Evolutionary conservation across 2,329 filamentous ascomycete genomes (phyloP), one percentile per base, ranked within the genome.

Genomic region (Fusarium nanum): DNA sequence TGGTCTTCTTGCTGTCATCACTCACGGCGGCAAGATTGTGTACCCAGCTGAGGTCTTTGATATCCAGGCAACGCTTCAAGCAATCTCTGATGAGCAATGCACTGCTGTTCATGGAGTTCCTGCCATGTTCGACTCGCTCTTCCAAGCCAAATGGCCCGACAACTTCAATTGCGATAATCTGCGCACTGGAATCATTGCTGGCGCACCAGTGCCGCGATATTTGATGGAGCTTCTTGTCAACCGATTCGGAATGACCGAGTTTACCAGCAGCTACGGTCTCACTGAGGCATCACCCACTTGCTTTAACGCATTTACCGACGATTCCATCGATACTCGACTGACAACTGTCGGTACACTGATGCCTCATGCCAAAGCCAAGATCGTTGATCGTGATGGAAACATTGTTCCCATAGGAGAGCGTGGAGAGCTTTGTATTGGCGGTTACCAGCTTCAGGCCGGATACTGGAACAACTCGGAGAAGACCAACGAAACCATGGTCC

Each of bases 21-120:
- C 91, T 0, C 92, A 94, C 77, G 92, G 92, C 48, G 88, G 88
- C 41, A 92, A 91, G 78, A 89, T 94, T 53, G 88, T 95, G 12
- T 93, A 93, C 75, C 92, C 93, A 1, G 87, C 87, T 68, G 91
- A 93, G 73, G 88, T 90, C 0, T 95, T 95, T 75, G 90, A 93
- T 72, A 85, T 91, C 3, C 79, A 81, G 7, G 88, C 91, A 0
- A 91, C 90, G 3, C 83, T 94, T 34, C 83, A 83, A 45, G 90
- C 91, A 56, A 88, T 95, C 41, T 85, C 86, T 3, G 85, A 90
- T 55, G 90, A 92, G 76, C 81, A 83, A 47, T 92, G 90, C 77
- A 95, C 93, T 0, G 92, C 91, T 0, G 83, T 95, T 1, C 92
- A 94, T 76, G 93, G 93, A 34, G 93, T 95, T 0, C 93, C 93